These are phyloP conservation scores for Zygotorulaspora florentina DNA, from an alignment of 805 yeast species.

Conservation along the genomic window DNA sequence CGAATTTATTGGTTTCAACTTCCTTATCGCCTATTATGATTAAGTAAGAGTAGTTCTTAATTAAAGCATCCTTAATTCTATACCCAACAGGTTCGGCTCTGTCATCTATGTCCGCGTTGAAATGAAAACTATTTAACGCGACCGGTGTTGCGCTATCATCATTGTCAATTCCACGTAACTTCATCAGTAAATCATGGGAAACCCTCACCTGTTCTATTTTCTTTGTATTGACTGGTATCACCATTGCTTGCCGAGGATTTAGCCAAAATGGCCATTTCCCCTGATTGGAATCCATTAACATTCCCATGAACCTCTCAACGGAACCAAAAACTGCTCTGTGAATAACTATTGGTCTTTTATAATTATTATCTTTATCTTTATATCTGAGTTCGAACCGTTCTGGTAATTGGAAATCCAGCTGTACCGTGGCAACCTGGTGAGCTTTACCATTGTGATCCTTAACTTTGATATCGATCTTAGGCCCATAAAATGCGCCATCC, in stretches of 20 bases:
- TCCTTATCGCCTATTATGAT: conserved; percentile 89
- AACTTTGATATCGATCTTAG: conserved; percentile 84
- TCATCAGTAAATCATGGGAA: conserved; percentile 46
- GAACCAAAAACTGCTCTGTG: conserved; percentile 97
- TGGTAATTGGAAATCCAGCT: conserved; percentile 92
- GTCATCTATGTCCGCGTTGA: conserved; percentile 69
- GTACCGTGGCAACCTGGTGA: conserved; percentile 95
- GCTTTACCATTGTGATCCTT: conserved; percentile 74
- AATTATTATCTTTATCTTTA: conserved; percentile 47
- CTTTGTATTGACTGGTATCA: conserved; percentile 70
- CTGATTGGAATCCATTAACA: conserved; percentile 79
- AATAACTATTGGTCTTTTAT: conserved; percentile 81
- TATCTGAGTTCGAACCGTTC: conserved; percentile 72
- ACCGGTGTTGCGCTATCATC: conserved; percentile 41
- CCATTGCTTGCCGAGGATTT: conserved; percentile 82
- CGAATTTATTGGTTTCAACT: conserved; percentile 50
- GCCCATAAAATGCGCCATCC: conserved; percentile 97
- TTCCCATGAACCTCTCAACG: conserved; percentile 85
- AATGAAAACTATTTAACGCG: conserved; percentile 54
- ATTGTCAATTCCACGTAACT: conserved; percentile 44
- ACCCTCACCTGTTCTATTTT: conserved; percentile 44
- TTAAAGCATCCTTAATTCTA: conserved; percentile 73
- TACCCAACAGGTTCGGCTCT: conserved; percentile 76
- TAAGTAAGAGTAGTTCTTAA: conserved; percentile 71
- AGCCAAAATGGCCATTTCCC: conserved; percentile 99